phyloP scores from a whole-genome alignment of 1,139 yeast genomes.

The Taphrina pruni region DNA sequence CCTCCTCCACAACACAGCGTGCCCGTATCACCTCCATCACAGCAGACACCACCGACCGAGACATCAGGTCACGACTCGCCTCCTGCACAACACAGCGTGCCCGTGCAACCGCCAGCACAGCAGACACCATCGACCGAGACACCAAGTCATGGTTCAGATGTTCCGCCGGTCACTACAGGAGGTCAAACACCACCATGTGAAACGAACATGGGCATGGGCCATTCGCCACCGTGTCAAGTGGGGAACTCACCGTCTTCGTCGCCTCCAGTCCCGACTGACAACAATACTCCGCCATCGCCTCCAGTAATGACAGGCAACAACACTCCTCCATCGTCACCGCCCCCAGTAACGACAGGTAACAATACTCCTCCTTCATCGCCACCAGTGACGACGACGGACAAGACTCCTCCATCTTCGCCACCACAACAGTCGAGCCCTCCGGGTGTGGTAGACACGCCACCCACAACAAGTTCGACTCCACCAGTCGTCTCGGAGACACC shows the following conservation, averaged over 20 bases:
- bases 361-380: not conserved
- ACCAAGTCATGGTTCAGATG: not conserved
- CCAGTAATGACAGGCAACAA: not conserved
- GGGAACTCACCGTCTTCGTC: no score
- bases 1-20: conserved; percentile 7
- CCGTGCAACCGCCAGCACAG: not conserved
- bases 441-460: not conserved
- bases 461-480: not conserved
- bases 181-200: not conserved
- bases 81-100: conserved; percentile 3
- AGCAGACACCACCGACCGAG: not conserved
- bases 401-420: not conserved
- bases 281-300: not conserved
- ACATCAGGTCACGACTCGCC: not conserved
- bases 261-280: no score
- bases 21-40: not conserved
- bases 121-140: not conserved
- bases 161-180: not conserved
- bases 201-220: not conserved
- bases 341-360: not conserved
- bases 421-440: conserved; percentile 7
- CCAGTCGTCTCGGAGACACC: not conserved
- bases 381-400: not conserved
- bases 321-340: not conserved
- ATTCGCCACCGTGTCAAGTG: not conserved